Evolutionary conservation across 805 yeast genomes (phyloP), one percentile per base, ranked within the genome.

Genomic region (Starmerella stellata): DNA sequence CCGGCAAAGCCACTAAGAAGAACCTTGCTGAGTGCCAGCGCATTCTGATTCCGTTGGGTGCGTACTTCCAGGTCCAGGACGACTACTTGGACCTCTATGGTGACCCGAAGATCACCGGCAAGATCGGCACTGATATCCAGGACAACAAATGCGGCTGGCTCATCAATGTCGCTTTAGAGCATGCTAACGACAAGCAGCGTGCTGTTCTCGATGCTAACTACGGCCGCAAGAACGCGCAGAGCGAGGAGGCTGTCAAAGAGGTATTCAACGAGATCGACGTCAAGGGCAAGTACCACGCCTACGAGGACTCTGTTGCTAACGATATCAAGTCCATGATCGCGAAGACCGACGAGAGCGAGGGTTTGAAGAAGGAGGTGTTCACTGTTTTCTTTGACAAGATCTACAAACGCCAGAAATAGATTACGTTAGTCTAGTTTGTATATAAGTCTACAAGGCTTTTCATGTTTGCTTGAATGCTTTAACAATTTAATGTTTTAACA

Each of bases 121-220:
- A 90, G 68, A 82, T 90, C 51, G 99, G 99, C 50, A 90, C 98
- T 43, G 99, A 90, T 59, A 90, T 90, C 56, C 79, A 79, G 64
- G 99, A 90, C 63, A 90, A 90, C 72, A 90, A 90, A 63, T 90
- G 99, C 62, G 79, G 95, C 33, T 90, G 99, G 99, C 75, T 90
- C 40, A 71, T 90, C 53, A 90, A 90, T 68, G 79, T 81, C 51
- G 98, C 98, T 5, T 70, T 90, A 52, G 69, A 76, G 57, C 63
- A 75, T 48, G 87, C 72, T 38, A 67, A 71, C 21, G 72, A 82
- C 31, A 90, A 75, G 46, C 95, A 90, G 65, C 78, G 95, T 61
- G 59, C 66, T 49, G 43, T 78, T 3, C 70, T 90, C 48, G 96
- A 90, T 54, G 75, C 66, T 35, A 81, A 90, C 66, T 90, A 90